These are phyloP conservation scores for Penicillium nucicola DNA, from an alignment of 495 filamentous ascomycete species.

Conservation along the genomic window DNA sequence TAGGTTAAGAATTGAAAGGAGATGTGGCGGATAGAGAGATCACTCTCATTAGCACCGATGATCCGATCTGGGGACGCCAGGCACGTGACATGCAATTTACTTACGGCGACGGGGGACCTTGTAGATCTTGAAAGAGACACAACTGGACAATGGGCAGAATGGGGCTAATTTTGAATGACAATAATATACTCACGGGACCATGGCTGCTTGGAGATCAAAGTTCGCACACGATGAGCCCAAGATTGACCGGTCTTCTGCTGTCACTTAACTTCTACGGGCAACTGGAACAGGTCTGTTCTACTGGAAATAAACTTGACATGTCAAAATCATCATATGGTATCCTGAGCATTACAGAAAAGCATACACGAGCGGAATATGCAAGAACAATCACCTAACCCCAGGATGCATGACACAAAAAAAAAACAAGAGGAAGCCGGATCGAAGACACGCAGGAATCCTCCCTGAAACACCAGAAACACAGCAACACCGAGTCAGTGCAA, in stretches of 20 bases:
- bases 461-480: constrained; percentile 16
- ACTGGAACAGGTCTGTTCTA: background rate
- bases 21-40: background rate
- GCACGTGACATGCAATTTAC: constrained; percentile 20
- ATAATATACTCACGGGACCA: constrained; percentile 52
- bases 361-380: constrained; percentile 19
- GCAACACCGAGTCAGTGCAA: constrained; percentile 23
- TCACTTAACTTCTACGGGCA: too few relatives aligned
- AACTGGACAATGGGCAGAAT: constrained; percentile 41
- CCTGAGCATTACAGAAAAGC: constrained; percentile 18
- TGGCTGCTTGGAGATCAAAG: constrained; percentile 34
- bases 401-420: constrained; percentile 31
- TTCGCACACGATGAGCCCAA: background rate
- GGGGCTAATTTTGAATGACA: constrained; percentile 2
- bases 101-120: constrained; percentile 79
- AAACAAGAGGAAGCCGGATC: constrained; percentile 6
- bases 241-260: background rate
- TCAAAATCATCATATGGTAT: constrained; percentile 21
- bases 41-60: constrained; percentile 2
- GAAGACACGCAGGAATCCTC: constrained; percentile 11
- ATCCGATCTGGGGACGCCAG: constrained; percentile 1
- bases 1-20: background rate
- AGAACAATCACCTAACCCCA: constrained; percentile 24
- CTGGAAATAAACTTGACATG: background rate
- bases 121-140: constrained; percentile 95